Conservation (phyloP, 139 green algal species). For the Nannochloris sp. region DNA sequence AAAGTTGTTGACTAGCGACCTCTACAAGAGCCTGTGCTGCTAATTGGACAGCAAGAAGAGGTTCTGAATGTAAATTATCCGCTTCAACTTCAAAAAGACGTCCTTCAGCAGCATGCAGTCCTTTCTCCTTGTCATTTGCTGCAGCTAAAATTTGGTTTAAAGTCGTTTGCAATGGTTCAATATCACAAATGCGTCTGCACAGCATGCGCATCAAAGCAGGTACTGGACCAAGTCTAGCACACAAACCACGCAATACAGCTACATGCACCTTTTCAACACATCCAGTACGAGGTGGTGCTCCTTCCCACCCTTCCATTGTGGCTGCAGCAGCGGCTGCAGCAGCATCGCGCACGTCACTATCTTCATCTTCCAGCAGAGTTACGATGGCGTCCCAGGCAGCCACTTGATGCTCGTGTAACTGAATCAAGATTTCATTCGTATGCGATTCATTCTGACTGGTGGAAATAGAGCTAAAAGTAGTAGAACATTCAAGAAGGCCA, state of each 20-base stretch:
- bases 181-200: not conserved
- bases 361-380: conserved; percentile 70
- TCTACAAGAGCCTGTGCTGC: conserved; percentile 17
- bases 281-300: not conserved
- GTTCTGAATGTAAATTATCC: conserved; percentile 82
- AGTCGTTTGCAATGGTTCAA: too few species aligned
- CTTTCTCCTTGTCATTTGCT: not conserved
- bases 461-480: not conserved
- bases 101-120: not conserved
- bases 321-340: not conserved
- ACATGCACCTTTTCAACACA: not conserved
- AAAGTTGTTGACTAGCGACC: not conserved
- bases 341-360: conserved; percentile 42
- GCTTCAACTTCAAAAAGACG: conserved; percentile 76
- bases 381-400: conserved; percentile 42
- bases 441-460: too few species aligned
- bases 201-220: not conserved
- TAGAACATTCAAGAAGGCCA: conserved; percentile 19
- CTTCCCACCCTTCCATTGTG: not conserved
- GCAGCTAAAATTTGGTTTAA: too few species aligned
- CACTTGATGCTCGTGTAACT: conserved; percentile 8
- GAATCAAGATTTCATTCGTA: too few species aligned
- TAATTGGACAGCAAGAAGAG: conserved; percentile 60
- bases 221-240: not conserved
- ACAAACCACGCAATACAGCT: not conserved